phyloP scores from a whole-genome alignment of 768 basidiomycete genomes.

The Pholiota microspora region DNA sequence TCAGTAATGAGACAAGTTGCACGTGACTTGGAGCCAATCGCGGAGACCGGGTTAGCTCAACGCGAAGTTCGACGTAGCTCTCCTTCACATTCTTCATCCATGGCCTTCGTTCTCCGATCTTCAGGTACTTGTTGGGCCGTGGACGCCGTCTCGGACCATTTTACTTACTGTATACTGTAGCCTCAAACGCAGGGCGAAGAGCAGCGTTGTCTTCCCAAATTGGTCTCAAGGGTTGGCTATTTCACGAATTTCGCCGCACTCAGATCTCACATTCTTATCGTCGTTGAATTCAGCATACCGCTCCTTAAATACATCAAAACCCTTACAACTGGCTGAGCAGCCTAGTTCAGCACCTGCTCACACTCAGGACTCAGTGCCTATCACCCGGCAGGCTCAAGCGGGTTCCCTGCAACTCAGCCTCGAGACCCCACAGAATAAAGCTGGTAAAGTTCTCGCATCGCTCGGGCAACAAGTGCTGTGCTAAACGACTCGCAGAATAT shows the following conservation, averaged over 20 bases:
- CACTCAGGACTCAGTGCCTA: slow-evolving; percentile 46
- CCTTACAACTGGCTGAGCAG: slow-evolving; percentile 35
- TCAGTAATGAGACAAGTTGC: slow-evolving; percentile 7
- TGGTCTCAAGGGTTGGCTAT: slow-evolving; percentile 36
- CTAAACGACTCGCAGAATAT: slow-evolving; percentile 61
- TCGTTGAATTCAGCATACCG: slow-evolving; percentile 40
- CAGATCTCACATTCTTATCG: slow-evolving; percentile 6
- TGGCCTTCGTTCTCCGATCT: slow-evolving; percentile 46
- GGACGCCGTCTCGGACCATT: background rate
- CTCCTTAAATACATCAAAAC: slow-evolving; percentile 53
- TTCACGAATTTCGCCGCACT: slow-evolving; percentile 16
- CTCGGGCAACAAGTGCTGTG: background rate
- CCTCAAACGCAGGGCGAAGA: slow-evolving; percentile 39
- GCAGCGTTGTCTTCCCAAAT: slow-evolving; percentile 43
- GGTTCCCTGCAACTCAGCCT: slow-evolving; percentile 85
- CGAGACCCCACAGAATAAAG: slow-evolving; percentile 86
- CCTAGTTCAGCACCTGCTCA: slow-evolving; percentile 30
- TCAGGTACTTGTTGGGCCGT: slow-evolving; percentile 32
- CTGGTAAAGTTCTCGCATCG: slow-evolving; percentile 50
- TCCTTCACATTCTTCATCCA: slow-evolving; percentile 24
- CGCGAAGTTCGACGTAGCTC: slow-evolving; percentile 5
- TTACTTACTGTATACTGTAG: slow-evolving; percentile 21
- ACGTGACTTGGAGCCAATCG: slow-evolving; percentile 22
- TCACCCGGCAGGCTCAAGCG: slow-evolving; percentile 70
- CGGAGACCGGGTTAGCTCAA: slow-evolving; percentile 15